These are phyloP conservation scores for Lanmaoa rubissima DNA, from an alignment of 768 basidiomycete species.

Conservation along the genomic window DNA sequence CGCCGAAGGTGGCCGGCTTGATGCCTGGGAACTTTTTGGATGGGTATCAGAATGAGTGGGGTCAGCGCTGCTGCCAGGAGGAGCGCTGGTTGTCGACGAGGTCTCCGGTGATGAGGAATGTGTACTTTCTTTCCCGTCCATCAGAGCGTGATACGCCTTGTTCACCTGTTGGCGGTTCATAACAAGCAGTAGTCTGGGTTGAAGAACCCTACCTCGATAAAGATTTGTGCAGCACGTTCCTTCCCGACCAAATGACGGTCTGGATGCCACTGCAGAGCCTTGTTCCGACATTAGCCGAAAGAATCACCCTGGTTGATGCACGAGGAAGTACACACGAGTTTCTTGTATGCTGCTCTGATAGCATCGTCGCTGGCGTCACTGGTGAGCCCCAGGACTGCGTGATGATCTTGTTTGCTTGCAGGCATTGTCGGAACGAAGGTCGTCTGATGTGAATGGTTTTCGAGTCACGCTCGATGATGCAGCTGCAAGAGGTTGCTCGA, in stretches of 20 bases:
- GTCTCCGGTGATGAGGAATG: conserved; percentile 29
- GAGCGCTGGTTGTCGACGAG: conserved; percentile 23
- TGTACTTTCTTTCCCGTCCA: conserved; percentile 40
- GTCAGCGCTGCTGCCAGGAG: conserved; percentile 18
- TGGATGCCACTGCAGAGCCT: conserved; percentile 69
- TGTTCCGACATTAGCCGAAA: conserved; percentile 14
- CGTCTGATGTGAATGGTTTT: conserved; percentile 8
- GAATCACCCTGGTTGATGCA: conserved; percentile 22
- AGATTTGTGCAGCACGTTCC: conserved; percentile 51
- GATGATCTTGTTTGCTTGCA: conserved; percentile 27
- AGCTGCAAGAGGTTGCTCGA: conserved; percentile 6
- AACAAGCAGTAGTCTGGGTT: not conserved
- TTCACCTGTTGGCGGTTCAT: conserved; percentile 40
- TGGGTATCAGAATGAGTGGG: conserved; percentile 23
- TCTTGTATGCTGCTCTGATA: conserved; percentile 61
- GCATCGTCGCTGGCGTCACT: conserved; percentile 47
- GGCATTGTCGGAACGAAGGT: conserved; percentile 29
- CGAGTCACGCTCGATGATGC: conserved; percentile 7
- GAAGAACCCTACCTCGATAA: conserved; percentile 50
- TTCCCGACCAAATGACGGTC: conserved; percentile 56
- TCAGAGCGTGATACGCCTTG: conserved; percentile 54
- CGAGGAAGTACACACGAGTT: conserved; percentile 43
- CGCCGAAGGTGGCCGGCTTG: conserved; percentile 33
- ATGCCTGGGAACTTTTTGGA: conserved; percentile 24
- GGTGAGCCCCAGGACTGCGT: conserved; percentile 46